Percentiles rank a stretch among this genome's conserved stretches.
These are phyloP conservation scores for Rhizomucor miehei DNA, from an alignment of 371 early-diverging fungal species.

Conservation along the genomic window DNA sequence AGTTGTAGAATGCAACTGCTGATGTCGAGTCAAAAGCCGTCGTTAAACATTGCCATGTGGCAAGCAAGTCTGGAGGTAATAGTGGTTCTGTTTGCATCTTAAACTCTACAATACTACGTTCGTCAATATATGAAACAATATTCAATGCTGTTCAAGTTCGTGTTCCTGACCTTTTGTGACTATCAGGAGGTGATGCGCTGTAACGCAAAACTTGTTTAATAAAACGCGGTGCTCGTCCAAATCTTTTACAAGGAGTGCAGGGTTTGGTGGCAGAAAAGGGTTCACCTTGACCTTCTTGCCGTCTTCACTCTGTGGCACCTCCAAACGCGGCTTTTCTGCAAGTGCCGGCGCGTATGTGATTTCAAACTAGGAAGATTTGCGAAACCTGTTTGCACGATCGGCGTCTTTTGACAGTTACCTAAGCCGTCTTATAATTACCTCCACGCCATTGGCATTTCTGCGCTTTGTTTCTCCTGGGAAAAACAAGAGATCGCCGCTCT, in stretches of 20 bases:
- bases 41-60: conserved; percentile 50
- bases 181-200: conserved; percentile 64
- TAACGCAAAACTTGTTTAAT: conserved; percentile 76
- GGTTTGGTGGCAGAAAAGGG: conserved; percentile 71
- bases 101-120: conserved; percentile 44
- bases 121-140: background rate
- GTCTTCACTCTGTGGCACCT: conserved; percentile 17
- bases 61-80: conserved; percentile 55
- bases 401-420: background rate
- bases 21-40: conserved; percentile 32
- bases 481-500: conserved; percentile 21
- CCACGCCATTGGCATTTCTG: conserved; percentile 19
- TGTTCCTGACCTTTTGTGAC: conserved; percentile 67
- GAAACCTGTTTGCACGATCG: background rate
- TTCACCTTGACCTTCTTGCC: conserved; percentile 34
- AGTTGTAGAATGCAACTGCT: conserved; percentile 70
- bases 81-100: conserved; percentile 62
- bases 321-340: conserved; percentile 38
- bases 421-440: conserved; percentile 17
- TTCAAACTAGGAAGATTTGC: conserved; percentile 36
- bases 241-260: conserved; percentile 56
- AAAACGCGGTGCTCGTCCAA: conserved; percentile 56
- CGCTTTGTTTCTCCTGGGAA: conserved; percentile 18
- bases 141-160: background rate
- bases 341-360: conserved; percentile 51